Evolutionary conservation across 225 moss, liverwort and hornwort species (phyloP).

Genomic region (Bryoerythrophyllum caledonicum): DNA sequence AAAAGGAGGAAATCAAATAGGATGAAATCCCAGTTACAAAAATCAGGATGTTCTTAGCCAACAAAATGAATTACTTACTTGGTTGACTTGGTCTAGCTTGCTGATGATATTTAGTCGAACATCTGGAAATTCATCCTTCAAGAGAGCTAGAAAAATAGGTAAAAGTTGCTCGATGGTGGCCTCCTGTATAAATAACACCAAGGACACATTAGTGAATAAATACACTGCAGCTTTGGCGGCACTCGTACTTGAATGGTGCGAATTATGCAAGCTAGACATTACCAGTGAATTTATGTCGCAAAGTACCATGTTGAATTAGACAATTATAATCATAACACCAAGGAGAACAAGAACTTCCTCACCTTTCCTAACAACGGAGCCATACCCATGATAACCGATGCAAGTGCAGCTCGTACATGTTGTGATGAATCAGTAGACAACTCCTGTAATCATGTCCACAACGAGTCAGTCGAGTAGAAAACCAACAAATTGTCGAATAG

Average conservation of each 20-base stretch:
- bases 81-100: slow-evolving; percentile 99
- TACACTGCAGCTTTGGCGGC: neutral
- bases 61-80: slow-evolving; percentile 42
- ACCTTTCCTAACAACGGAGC: slow-evolving; percentile 94
- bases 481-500: neutral
- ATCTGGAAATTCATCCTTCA: slow-evolving; percentile 98
- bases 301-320: neutral
- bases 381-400: slow-evolving; percentile 98
- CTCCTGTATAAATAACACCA: slow-evolving; percentile 53
- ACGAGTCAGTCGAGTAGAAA: neutral
- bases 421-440: slow-evolving; percentile 95
- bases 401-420: slow-evolving; percentile 97
- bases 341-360: slow-evolving; percentile 3
- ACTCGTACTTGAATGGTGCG: neutral
- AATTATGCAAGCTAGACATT: neutral
- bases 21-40: neutral
- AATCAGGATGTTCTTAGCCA: neutral
- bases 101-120: slow-evolving; percentile 97
- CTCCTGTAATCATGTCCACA: slow-evolving; percentile 48
- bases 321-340: neutral
- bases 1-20: neutral
- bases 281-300: neutral
- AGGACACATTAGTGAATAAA: slow-evolving; percentile 10
- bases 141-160: slow-evolving; percentile 91
- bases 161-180: slow-evolving; percentile 97